Conservation (phyloP, 2,329 filamentous ascomycete genomes). For the Colletotrichum truncatum region DNA sequence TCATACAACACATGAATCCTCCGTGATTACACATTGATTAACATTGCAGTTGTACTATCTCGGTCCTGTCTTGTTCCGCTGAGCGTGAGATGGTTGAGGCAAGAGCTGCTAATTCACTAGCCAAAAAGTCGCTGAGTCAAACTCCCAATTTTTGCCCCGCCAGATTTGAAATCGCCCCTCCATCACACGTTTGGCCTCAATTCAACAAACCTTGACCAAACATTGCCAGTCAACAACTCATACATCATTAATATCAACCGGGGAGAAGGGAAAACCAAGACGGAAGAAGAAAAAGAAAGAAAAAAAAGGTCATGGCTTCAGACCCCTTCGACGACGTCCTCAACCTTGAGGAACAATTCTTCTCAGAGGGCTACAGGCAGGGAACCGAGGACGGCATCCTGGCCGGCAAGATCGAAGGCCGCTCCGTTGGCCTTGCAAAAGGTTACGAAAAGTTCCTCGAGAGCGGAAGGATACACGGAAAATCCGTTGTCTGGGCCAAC, state of each 20-base stretch:
- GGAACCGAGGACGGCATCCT: slow-evolving; percentile 79
- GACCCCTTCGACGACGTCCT: slow-evolving; percentile 67
- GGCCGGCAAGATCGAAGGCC: slow-evolving; percentile 87
- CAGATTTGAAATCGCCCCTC: slow-evolving; percentile 18
- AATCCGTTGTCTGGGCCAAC: slow-evolving; percentile 84
- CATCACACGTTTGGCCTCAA: slow-evolving; percentile 1
- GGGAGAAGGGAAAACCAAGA: too few relatives aligned
- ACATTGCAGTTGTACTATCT: too few relatives aligned
- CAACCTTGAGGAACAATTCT: slow-evolving; percentile 75
- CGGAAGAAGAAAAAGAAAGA: neutral
- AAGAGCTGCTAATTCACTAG: slow-evolving; percentile 16
- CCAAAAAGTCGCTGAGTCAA: slow-evolving; percentile 27
- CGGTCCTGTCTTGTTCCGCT: neutral
- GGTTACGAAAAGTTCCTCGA: slow-evolving; percentile 93
- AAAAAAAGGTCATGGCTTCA: slow-evolving; percentile 39
- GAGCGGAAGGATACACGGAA: slow-evolving; percentile 81
- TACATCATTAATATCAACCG: too few relatives aligned
- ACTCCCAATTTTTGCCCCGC: slow-evolving; percentile 23
- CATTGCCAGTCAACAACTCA: too few relatives aligned
- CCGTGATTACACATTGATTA: too few relatives aligned
- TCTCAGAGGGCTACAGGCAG: slow-evolving; percentile 81
- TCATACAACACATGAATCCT: neutral
- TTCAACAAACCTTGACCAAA: neutral
- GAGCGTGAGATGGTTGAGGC: neutral
- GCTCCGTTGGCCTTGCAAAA: slow-evolving; percentile 88